Evolutionary conservation across 2,329 filamentous ascomycete genomes (phyloP), one percentile per base, ranked within the genome.

Genomic region (Xylariaceae sp.): DNA sequence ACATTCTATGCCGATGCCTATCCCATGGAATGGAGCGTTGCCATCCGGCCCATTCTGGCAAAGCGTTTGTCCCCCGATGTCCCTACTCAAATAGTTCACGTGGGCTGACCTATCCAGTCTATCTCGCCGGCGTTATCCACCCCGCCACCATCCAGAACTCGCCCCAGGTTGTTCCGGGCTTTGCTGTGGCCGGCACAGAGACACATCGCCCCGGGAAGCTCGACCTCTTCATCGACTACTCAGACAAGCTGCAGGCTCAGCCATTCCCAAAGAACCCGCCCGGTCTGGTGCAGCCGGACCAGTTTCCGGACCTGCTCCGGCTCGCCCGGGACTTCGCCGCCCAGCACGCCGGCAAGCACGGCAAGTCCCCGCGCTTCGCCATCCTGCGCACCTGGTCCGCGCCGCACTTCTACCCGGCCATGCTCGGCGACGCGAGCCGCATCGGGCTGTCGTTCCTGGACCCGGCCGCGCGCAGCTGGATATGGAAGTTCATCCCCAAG

Each of bases 331-430:
- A 31, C 5, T 64, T 63, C 44, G 44, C 50, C 3, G 35, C 36
- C 6, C 29, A 41, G 31, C 33, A 50, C 18, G 16, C 15, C 10
- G 13, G 16, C 5, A 34, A n/a, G n/a, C n/a, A n/a, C n/a, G n/a
- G n/a, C n/a, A n/a, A n/a, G n/a, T n/a, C n/a, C n/a, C n/a, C 61
- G 11, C 49, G 50, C 5, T 71, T 71, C 46, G 57, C 65, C 0
- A 38, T 67, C 11, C 53, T 71, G 2, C 53, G 61, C 5, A 40
- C 70, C 29, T 71, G 65, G 65, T 63, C 60, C 7, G 59, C 65
- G 2, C 59, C 65, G 5, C 61, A 68, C 45, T 71, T 70, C 51
- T 70, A 64, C 43, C 65, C 67, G 5, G 53, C 67, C 12, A 67
- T 65, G 63, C 46, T 69, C 14, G 58, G 58, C 8, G 35, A 42